Base-by-base conservation (phyloP, 768 basidiomycete species). In the Serendipita vermifera region DNA sequence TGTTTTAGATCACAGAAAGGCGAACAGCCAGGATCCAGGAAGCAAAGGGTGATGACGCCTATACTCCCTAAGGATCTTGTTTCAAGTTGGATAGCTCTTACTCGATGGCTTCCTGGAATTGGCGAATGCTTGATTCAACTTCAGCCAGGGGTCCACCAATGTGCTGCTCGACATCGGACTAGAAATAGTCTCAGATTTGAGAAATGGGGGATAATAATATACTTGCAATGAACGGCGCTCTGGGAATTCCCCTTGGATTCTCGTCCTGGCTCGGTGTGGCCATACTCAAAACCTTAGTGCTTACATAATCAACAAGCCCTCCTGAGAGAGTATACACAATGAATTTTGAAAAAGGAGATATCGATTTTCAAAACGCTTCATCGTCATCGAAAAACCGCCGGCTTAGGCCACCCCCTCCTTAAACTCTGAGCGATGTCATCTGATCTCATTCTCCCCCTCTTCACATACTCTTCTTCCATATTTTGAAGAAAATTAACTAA, bases 21-120 rank as follows among this genome's bases (percentile, higher is more conserved):
- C 31, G 20, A 51, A 33, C 32, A 55, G 66, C 63, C 38, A 65
- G 14, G 27, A 41, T 35, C 26, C 46, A 59, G 39, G 46, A 35
- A 39, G 6, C 60, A 51, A 13, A 27, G n/a, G n/a, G n/a, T n/a
- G n/a, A n/a, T n/a, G 38, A 60, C 59, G 60, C 15, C 3, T 4
- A 13, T 17, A 24, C 24, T 1, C 2, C 2, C 15, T 7, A 43
- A 13, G 55, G 35, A 55, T 48, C 31, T 41, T 24, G 54, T 33
- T 54, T 27, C 38, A 26, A 59, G 55, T 36, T 55, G 58, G 55
- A 33, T 13, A 17, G 27, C 9, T 72, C 92, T 70, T 72, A 97
- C 93, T 92, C 87, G 68, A 96, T 77, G 22, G 89, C 91, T 70
- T 94, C 91, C 65, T 96, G 88, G 65, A 97, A 86, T 38, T 74